Base-by-base conservation (phyloP, 163 green algal genomes). In the Chlamydomonas reinhardtii region DNA sequence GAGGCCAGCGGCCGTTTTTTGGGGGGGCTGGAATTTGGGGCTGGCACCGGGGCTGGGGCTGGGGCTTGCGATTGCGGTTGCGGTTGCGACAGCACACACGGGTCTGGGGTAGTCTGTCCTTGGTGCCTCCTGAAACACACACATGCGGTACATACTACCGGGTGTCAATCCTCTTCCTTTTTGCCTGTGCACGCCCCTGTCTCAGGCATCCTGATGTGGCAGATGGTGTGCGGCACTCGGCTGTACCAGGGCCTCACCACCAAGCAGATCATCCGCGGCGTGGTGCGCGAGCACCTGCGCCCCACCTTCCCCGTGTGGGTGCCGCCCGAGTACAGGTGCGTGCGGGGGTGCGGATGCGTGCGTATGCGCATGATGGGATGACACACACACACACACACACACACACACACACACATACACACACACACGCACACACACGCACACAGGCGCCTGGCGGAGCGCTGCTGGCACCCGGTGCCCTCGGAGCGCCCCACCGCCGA, bases 171-270 rank as follows among this genome's bases (percentile, higher is more conserved):
- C n/a, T n/a, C n/a, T n/a, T n/a, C n/a, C n/a, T n/a, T n/a, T n/a
- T n/a, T n/a, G n/a, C n/a, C n/a, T n/a, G n/a, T n/a, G n/a, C n/a
- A n/a, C n/a, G n/a, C n/a, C n/a, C n/a, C n/a, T n/a, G n/a, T n/a
- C 29, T 0, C 31, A 31, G 17, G 31, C 37, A 77, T 85, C 79
- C 79, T 85, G 16, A 77, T 85, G 79, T 85, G 79, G 79, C 79
- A 85, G 68, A 77, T 85, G 68, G 25, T 85, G 79, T 85, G 79
- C 52, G 79, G 79, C 68, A 85, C 69, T 20, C 79, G 79, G 52
- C 79, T 85, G 68, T 85, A 85, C 48, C 68, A 85, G 68, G 79
- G 69, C 68, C 68, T 85, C 9, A 73, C 73, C 68, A 61, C 79
- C 31, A 61, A 72, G 69, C 68, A 85, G 48, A 85, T 85, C 79